Base-by-base conservation (phyloP, 1,139 yeast species). In the Suhomyces yuchorum region DNA sequence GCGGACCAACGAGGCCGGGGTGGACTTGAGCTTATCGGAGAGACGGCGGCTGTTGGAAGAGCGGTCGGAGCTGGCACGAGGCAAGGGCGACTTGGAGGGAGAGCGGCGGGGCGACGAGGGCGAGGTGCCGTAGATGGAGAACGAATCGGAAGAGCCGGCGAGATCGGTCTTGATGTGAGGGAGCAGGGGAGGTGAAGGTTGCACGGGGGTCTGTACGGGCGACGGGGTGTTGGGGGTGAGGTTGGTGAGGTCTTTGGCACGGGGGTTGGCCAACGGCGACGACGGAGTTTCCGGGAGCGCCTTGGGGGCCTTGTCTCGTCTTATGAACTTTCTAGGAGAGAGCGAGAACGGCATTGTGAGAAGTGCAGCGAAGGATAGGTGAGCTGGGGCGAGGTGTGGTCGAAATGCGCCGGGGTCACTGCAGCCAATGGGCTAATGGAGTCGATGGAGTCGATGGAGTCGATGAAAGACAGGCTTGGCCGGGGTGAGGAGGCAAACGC, bases 1-100 rank as follows among this genome's bases (percentile, higher is more conserved):
- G 47, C 78, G 65, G 3, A 72, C 76, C 48, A 65, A 65, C 2
- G 75, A 68, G 2, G 75, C 66, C 2, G 78, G 77, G 4, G 77
- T 70, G 14, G 67, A 54, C 48, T 63, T 67, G 15, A 68, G 58
- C 43, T 60, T 65, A 23, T 70, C 74, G 23, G 68, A 62, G 30
- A 66, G 54, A 11, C 43, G 32, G 17, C 50, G 46, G 9, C 24
- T 15, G 28, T 26, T 18, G n/a, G 34, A 22, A 17, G 34, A 22
- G 9, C 41, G 34, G 30, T 26, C 38, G 3, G 20, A 9, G 23
- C 17, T 22, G 1, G 59, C 54, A 17, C 68, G 55, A 43, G 56
- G 56, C 40, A 33, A 19, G 4, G 52, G 48, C 2, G 52, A 49
- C 9, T 42, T 38, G 18, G 44, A 22, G 22, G 44, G 43, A 2